Evolutionary conservation across 257 asterid genomes (phyloP).

Genomic region (Solanum appendiculatum): DNA sequence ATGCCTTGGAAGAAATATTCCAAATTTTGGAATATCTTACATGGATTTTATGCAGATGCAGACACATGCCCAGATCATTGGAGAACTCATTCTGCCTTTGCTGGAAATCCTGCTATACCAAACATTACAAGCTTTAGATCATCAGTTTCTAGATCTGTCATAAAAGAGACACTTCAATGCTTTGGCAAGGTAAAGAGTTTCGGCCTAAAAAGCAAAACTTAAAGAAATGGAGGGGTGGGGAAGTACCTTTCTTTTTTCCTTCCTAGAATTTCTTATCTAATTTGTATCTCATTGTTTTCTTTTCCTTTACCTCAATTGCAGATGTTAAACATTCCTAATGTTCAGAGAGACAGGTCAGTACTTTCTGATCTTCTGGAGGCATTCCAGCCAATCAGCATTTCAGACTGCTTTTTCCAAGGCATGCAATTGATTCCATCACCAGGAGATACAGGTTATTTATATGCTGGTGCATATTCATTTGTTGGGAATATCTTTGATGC

Average conservation of each 20-base stretch:
- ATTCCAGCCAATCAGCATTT: slow-evolving; percentile 48
- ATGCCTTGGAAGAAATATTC: slow-evolving; percentile 1
- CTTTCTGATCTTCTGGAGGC: slow-evolving; percentile 59
- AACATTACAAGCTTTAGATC: slow-evolving; percentile 30
- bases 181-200: slow-evolving; percentile 58
- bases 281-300: neutral
- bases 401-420: slow-evolving; percentile 44
- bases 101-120: slow-evolving; percentile 49
- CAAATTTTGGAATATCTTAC: slow-evolving; percentile 14
- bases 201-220: neutral
- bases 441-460: slow-evolving; percentile 54
- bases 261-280: slow-evolving; percentile 4
- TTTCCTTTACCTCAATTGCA: slow-evolving; percentile 19
- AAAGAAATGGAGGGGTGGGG: neutral
- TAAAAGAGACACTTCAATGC: slow-evolving; percentile 64
- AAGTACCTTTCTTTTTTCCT: neutral
- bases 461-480: slow-evolving; percentile 53
- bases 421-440: slow-evolving; percentile 46
- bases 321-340: slow-evolving; percentile 54
- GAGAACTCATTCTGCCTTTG: slow-evolving; percentile 47
- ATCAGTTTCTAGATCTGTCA: slow-evolving; percentile 34
- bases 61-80: slow-evolving; percentile 74
- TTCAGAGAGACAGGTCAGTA: slow-evolving; percentile 39
- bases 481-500: slow-evolving; percentile 47
- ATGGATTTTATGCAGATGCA: slow-evolving; percentile 32